A percentile compares a stretch with the other conserved stretches of the same genome.
Evolutionary conservation across 208 protist species (phyloP).

Genomic region (Wallacemonas rigidus): DNA sequence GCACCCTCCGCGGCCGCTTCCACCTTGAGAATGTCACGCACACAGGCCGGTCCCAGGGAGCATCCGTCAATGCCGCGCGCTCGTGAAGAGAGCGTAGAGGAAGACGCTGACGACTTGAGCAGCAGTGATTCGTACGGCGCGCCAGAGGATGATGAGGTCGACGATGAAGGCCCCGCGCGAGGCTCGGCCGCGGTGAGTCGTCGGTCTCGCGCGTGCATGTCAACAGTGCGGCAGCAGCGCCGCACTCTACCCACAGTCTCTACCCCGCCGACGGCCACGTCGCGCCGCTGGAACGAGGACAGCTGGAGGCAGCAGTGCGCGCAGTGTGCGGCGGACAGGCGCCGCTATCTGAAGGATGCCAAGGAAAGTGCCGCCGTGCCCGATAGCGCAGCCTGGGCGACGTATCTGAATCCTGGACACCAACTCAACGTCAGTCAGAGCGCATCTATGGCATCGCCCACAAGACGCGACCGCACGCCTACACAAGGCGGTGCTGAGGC

Average conservation of each 20-base stretch:
- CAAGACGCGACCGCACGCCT: not conserved
- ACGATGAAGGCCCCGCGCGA: constrained; percentile 12
- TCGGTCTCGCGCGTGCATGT: not conserved
- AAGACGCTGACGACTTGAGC: not conserved
- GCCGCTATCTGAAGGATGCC: not conserved
- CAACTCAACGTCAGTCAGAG: too few species aligned
- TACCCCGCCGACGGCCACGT: not conserved
- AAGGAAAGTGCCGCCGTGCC: not conserved
- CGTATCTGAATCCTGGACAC: not conserved
- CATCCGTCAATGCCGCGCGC: too few species aligned
- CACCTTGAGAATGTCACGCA: too few species aligned
- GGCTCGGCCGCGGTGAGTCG: constrained; percentile 1
- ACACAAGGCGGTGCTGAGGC: not conserved
- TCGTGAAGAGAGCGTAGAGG: not conserved
- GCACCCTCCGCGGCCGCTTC: too few species aligned
- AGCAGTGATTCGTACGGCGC: not conserved
- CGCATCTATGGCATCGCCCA: not conserved
- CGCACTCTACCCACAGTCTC: not conserved
- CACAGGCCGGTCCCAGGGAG: too few species aligned
- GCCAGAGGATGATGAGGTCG: not conserved
- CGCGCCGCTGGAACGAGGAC: not conserved
- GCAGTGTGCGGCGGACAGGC: not conserved
- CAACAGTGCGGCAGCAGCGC: constrained; percentile 8
- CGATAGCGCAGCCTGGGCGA: not conserved
- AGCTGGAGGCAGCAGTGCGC: not conserved